Conservation (phyloP, 2,329 filamentous ascomycete genomes). For the Cladophialophora chaetospira region DNA sequence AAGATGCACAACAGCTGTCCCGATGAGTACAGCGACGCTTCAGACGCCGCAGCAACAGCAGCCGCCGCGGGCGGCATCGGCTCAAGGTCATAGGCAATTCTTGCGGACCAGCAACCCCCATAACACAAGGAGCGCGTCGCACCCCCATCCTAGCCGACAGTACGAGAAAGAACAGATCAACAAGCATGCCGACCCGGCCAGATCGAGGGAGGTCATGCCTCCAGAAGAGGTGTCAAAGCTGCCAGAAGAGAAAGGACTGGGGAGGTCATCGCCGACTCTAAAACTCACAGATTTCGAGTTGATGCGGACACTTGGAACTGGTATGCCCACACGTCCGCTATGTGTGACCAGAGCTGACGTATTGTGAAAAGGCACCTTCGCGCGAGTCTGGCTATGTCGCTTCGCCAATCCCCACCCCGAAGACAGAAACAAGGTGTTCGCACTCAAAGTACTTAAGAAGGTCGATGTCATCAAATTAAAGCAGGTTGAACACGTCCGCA, state of each 20-base stretch:
- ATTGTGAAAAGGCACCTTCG: constrained; percentile 48
- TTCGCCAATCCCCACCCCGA: constrained; percentile 42
- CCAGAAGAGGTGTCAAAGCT: constrained; percentile 40
- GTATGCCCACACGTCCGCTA: constrained; percentile 34
- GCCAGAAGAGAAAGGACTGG: constrained; percentile 42
- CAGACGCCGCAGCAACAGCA: constrained; percentile 34
- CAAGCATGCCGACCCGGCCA: constrained; percentile 23
- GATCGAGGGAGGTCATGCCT: constrained; percentile 19
- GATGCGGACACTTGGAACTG: constrained; percentile 53
- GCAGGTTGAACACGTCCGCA: constrained; percentile 69
- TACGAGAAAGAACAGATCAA: constrained; percentile 29
- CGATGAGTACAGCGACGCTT: constrained; percentile 34
- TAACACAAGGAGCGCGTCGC: constrained; percentile 32
- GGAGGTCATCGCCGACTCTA: constrained; percentile 42
- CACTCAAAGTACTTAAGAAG: constrained; percentile 54
- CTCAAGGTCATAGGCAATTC: constrained; percentile 32
- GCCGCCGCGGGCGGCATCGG: constrained; percentile 32
- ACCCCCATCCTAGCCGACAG: constrained; percentile 32
- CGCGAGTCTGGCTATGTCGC: constrained; percentile 53
- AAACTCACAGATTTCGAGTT: constrained; percentile 49
- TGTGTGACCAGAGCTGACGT: neutral
- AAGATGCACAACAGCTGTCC: constrained; percentile 31
- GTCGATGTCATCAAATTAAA: constrained; percentile 61
- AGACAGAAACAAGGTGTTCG: constrained; percentile 47
- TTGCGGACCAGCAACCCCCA: constrained; percentile 29